phyloP scores from a whole-genome alignment of 768 basidiomycete species.

The Boletus sp. region DNA sequence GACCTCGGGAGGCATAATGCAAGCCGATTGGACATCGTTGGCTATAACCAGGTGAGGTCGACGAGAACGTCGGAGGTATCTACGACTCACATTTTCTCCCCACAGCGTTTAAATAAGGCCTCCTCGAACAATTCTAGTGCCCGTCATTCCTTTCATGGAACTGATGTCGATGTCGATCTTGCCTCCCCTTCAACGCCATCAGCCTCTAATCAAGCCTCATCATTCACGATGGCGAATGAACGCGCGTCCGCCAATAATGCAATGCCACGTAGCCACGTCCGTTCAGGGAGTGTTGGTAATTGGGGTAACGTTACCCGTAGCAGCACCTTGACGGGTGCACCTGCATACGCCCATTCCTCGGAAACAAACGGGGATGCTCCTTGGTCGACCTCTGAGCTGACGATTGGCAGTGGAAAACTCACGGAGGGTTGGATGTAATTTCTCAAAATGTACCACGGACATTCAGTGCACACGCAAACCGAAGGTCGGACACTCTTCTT shows the following conservation, averaged over 20 bases:
- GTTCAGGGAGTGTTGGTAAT: slow-evolving; percentile 78
- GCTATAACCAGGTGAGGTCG: slow-evolving; percentile 59
- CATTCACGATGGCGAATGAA: slow-evolving; percentile 37
- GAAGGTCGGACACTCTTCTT: slow-evolving; percentile 42
- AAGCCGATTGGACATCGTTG: slow-evolving; percentile 69
- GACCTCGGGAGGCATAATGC: slow-evolving; percentile 77
- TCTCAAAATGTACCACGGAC: slow-evolving; percentile 5
- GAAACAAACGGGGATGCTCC: slow-evolving; percentile 53
- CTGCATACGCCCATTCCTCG: slow-evolving; percentile 53
- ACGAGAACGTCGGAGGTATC: slow-evolving; percentile 3
- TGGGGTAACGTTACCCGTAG: slow-evolving; percentile 65
- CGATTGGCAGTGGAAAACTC: slow-evolving; percentile 48
- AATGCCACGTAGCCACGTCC: slow-evolving; percentile 58
- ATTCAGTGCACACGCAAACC: slow-evolving; percentile 9
- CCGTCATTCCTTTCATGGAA: slow-evolving; percentile 75
- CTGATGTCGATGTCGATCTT: slow-evolving; percentile 60
- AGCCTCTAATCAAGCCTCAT: slow-evolving; percentile 41
- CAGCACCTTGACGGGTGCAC: slow-evolving; percentile 46
- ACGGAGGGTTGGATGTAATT: slow-evolving; percentile 47
- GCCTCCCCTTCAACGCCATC: slow-evolving; percentile 53
- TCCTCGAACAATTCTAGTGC: slow-evolving; percentile 48
- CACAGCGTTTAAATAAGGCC: slow-evolving; percentile 45
- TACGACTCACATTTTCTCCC: slow-evolving; percentile 23
- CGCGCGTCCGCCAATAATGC: slow-evolving; percentile 35
- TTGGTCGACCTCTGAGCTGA: slow-evolving; percentile 56